Evolutionary conservation across 768 basidiomycete species (phyloP).

Genomic region (Hygrocybe punicea): DNA sequence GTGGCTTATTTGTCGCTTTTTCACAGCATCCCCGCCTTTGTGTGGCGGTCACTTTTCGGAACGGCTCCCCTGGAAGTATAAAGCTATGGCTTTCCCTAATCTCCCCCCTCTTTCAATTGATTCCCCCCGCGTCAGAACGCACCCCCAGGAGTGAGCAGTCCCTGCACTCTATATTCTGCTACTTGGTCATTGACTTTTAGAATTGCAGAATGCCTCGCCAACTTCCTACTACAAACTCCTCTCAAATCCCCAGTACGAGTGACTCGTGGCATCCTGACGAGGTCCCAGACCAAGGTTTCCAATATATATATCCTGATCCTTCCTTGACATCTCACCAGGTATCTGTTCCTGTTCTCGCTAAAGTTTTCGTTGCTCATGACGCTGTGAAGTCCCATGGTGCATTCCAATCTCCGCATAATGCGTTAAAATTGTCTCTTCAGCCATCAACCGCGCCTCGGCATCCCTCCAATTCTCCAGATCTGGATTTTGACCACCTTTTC

Average conservation of each 20-base stretch:
- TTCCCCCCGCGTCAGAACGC: not conserved
- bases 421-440: too few relatives aligned
- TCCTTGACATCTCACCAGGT: not conserved
- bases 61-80: not conserved
- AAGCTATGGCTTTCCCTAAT: not conserved
- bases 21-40: not conserved
- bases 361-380: not conserved
- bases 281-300: not conserved
- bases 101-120: not conserved
- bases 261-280: not conserved
- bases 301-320: not conserved
- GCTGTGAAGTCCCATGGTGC: not conserved
- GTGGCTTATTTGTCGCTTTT: not conserved
- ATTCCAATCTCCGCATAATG: too few relatives aligned
- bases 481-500: too few relatives aligned
- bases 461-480: too few relatives aligned
- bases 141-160: not conserved
- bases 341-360: not conserved
- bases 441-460: too few relatives aligned
- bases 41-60: not conserved
- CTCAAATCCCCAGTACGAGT: not conserved
- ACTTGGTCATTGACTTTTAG: not conserved
- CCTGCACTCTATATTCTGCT: not conserved
- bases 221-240: not conserved
- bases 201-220: not conserved